phyloP scores from a whole-genome alignment of 2,329 filamentous ascomycete species.

The Pseudopithomyces chartarum region DNA sequence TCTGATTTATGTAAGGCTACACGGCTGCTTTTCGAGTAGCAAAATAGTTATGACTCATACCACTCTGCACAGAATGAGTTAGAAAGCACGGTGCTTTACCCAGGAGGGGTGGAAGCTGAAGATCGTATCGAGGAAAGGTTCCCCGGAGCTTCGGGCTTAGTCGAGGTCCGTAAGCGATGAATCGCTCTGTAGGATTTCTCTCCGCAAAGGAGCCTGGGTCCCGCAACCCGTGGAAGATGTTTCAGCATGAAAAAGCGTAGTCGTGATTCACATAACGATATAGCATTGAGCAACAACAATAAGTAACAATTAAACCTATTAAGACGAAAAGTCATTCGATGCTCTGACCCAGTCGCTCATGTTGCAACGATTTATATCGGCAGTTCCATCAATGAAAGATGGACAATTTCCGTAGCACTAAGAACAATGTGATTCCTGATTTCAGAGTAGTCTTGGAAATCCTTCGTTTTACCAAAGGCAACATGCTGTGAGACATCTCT shows the following conservation, averaged over 20 bases:
- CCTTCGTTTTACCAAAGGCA: not conserved
- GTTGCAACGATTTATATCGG: not conserved
- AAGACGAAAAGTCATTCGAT: not conserved
- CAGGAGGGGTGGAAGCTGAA: too few species aligned
- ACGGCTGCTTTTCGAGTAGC: too few species aligned
- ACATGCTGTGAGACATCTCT: not conserved
- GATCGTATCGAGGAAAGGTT: not conserved
- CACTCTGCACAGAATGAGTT: too few species aligned
- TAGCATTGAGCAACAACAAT: too few species aligned
- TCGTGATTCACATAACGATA: too few species aligned
- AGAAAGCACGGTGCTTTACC: too few species aligned
- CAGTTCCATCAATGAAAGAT: not conserved
- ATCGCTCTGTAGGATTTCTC: not conserved
- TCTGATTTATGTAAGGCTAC: too few species aligned
- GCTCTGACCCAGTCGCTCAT: not conserved
- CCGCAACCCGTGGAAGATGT: too few species aligned
- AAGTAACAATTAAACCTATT: too few species aligned
- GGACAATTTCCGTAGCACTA: not conserved
- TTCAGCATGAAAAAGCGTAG: too few species aligned
- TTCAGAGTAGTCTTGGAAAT: not conserved
- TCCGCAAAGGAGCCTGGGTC: too few species aligned
- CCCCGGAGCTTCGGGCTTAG: not conserved
- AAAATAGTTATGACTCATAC: too few species aligned
- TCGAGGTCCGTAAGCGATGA: not conserved
- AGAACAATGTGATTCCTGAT: not conserved